These are phyloP conservation scores for Penicillium sp. DNA, from an alignment of 2,329 filamentous ascomycete species.

Conservation along the genomic window DNA sequence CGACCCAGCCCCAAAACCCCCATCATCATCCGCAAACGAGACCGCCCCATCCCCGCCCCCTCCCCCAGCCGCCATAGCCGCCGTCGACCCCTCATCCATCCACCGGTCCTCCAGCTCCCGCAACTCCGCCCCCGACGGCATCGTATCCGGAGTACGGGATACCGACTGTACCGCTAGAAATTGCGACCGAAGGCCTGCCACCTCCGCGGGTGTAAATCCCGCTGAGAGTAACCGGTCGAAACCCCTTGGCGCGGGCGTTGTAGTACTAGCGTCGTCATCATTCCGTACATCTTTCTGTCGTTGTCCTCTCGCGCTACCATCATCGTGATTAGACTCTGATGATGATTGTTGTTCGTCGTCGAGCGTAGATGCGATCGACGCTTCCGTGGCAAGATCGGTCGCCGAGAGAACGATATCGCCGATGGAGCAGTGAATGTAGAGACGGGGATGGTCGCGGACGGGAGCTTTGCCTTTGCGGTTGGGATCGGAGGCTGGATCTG, in stretches of 20 bases:
- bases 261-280: background rate
- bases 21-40: conserved; percentile 32
- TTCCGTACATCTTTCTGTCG: too few relatives aligned
- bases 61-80: conserved; percentile 29
- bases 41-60: conserved; percentile 36
- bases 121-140: conserved; percentile 69
- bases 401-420: conserved; percentile 62
- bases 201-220: conserved; percentile 74
- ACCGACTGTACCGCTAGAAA: conserved; percentile 77
- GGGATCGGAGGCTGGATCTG: too few relatives aligned
- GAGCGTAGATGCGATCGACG: too few relatives aligned
- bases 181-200: conserved; percentile 75
- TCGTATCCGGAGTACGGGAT: conserved; percentile 76
- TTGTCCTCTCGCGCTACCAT: too few relatives aligned
- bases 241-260: conserved; percentile 56
- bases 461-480: conserved; percentile 58
- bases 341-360: too few relatives aligned
- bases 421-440: conserved; percentile 91
- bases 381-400: conserved; percentile 58
- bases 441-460: conserved; percentile 47
- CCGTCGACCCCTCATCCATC: conserved; percentile 59
- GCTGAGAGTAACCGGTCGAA: conserved; percentile 77
- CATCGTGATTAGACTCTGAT: too few relatives aligned
- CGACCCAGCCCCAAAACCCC: conserved; percentile 36
- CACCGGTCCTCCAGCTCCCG: conserved; percentile 77